Conservation (phyloP, 2,329 filamentous ascomycete species). For the Colletotrichum aenigma region DNA sequence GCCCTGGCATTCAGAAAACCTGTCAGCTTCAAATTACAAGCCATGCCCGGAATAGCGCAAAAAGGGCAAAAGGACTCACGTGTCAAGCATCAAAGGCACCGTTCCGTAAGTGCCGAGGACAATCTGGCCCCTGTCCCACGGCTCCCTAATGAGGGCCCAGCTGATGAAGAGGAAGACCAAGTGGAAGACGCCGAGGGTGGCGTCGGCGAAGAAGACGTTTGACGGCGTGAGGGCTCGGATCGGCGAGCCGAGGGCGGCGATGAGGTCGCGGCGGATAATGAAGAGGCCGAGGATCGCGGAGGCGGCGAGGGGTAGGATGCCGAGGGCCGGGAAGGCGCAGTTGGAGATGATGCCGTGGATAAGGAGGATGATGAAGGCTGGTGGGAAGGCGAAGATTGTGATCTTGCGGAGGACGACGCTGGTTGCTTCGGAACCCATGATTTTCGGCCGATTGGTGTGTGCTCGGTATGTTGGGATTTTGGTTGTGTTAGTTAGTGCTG, state of each 20-base stretch:
- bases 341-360: constrained; percentile 7
- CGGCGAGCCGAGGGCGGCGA: constrained; percentile 23
- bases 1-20: neutral
- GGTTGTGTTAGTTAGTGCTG: too few relatives aligned
- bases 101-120: constrained; percentile 23
- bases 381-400: constrained; percentile 27
- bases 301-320: constrained; percentile 19
- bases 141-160: constrained; percentile 5
- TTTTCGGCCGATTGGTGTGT: fast-evolving
- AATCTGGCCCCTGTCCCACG: neutral
- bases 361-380: constrained; percentile 6
- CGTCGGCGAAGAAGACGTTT: constrained; percentile 21
- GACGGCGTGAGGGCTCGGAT: constrained; percentile 15
- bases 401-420: constrained; percentile 1
- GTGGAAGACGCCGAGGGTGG: constrained; percentile 6
- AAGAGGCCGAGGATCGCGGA: constrained; percentile 15
- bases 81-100: constrained; percentile 22
- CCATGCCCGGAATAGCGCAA: too few relatives aligned
- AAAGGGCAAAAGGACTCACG: neutral
- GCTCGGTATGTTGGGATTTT: too few relatives aligned
- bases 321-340: constrained; percentile 20
- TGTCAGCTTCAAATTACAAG: neutral
- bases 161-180: constrained; percentile 20
- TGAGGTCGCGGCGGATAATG: constrained; percentile 19
- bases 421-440: neutral